phyloP scores from a whole-genome alignment of 192 early-diverging fungal genomes.

The Backusella tarrabulga region DNA sequence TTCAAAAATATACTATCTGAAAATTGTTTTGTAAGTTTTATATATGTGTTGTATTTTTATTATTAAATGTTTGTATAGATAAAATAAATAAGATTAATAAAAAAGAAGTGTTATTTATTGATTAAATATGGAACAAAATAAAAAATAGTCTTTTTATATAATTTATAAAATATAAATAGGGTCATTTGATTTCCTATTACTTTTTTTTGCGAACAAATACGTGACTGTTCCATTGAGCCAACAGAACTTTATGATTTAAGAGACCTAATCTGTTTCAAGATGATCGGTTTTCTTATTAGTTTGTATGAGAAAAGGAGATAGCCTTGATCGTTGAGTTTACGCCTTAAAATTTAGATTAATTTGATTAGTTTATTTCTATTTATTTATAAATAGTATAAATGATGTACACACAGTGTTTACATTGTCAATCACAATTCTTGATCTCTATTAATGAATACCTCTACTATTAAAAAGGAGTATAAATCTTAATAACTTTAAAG shows the following conservation, averaged over 20 bases:
- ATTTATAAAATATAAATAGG: background rate
- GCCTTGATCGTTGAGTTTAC: background rate
- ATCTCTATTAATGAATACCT: background rate
- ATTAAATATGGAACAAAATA: background rate
- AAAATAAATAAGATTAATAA: background rate
- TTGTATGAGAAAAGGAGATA: background rate
- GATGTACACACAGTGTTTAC: background rate
- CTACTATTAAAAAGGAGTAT: background rate
- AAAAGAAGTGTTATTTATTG: background rate
- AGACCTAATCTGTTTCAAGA: background rate
- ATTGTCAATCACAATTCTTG: background rate
- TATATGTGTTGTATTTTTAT: background rate
- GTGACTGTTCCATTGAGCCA: background rate
- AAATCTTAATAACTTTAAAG: background rate
- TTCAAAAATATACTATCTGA: background rate
- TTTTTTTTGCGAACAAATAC: background rate
- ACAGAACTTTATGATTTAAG: background rate
- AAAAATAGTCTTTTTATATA: slow-evolving; percentile 10
- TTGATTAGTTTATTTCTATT: background rate
- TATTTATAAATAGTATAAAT: background rate
- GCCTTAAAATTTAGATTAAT: background rate
- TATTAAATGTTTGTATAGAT: background rate
- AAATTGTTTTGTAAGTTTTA: background rate
- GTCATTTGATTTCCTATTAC: background rate
- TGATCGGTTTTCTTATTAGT: background rate